Percentiles rank a stretch among this genome's conserved stretches.
Evolutionary conservation across 352 stramenopile genomes (phyloP).

Genomic region (Pythium sp.): DNA sequence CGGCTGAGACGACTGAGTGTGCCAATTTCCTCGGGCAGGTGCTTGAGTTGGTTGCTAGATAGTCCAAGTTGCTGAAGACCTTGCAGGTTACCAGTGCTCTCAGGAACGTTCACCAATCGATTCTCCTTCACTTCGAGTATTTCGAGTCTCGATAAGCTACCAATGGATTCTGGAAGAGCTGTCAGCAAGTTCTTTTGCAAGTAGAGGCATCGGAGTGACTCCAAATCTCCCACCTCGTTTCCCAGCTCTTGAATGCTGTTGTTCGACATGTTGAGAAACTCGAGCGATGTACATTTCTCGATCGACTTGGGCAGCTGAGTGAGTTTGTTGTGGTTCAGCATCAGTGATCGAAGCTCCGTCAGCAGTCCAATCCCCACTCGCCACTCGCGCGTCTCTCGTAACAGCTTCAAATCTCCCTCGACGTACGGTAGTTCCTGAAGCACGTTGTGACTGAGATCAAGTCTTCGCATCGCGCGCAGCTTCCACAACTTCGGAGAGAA

Average conservation of each 20-base stretch:
- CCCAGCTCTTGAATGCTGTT: constrained; percentile 41
- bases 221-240: constrained; percentile 39
- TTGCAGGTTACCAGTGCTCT: constrained; percentile 37
- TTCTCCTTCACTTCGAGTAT: constrained; percentile 45
- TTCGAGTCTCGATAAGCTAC: constrained; percentile 33
- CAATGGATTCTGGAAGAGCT: constrained; percentile 40
- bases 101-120: constrained; percentile 32
- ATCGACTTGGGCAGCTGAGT: constrained; percentile 42
- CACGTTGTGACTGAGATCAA: constrained; percentile 56
- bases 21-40: constrained; percentile 41
- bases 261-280: constrained; percentile 44
- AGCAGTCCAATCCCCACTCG: constrained; percentile 62
- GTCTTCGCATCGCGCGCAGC: constrained; percentile 34
- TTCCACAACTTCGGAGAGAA: constrained; percentile 76
- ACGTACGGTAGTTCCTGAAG: constrained; percentile 56
- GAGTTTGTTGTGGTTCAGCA: constrained; percentile 58
- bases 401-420: constrained; percentile 63
- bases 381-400: constrained; percentile 72
- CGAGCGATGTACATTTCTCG: constrained; percentile 41
- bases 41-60: constrained; percentile 39
- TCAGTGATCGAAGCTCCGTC: constrained; percentile 32
- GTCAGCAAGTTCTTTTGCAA: constrained; percentile 45
- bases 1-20: constrained; percentile 23
- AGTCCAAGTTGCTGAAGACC: constrained; percentile 38
- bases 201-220: constrained; percentile 31